A percentile compares a stretch with the other conserved stretches of the same genome.
These are phyloP conservation scores for Hamigera avellanea DNA, from an alignment of 495 filamentous ascomycete species.

Conservation along the genomic window DNA sequence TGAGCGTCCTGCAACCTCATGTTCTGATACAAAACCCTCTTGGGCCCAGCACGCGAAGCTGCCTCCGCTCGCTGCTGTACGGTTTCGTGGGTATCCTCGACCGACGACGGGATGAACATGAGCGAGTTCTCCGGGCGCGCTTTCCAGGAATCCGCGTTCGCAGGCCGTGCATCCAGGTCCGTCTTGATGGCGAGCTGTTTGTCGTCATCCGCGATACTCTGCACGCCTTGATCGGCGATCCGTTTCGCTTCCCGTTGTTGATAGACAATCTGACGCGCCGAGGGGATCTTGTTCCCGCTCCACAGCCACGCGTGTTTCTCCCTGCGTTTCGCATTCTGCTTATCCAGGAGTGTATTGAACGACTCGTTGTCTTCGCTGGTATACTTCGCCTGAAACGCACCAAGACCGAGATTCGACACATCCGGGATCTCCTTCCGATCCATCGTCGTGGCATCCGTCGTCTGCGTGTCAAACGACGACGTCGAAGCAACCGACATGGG, in stretches of 20 bases:
- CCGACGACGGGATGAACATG: slow-evolving; percentile 66
- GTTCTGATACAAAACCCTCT: slow-evolving; percentile 69
- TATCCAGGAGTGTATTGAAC: slow-evolving; percentile 86
- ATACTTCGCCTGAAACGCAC: slow-evolving; percentile 81
- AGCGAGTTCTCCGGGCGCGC: slow-evolving; percentile 64
- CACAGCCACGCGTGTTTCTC: slow-evolving; percentile 84
- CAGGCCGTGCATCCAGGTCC: slow-evolving; percentile 54
- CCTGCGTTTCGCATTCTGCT: slow-evolving; percentile 71
- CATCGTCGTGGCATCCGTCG: background rate
- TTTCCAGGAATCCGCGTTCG: slow-evolving; percentile 70
- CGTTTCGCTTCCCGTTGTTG: slow-evolving; percentile 54
- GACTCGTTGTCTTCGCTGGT: slow-evolving; percentile 96
- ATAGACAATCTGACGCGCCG: slow-evolving; percentile 75
- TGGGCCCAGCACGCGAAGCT: slow-evolving; percentile 63
- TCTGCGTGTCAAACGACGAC: slow-evolving; percentile 14
- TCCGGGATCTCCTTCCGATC: slow-evolving; percentile 44
- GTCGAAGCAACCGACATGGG: slow-evolving; percentile 47
- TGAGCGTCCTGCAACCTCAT: slow-evolving; percentile 49
- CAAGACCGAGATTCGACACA: slow-evolving; percentile 63
- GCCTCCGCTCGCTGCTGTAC: slow-evolving; percentile 53
- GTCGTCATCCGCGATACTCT: slow-evolving; percentile 1
- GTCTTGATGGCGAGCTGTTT: slow-evolving; percentile 33
- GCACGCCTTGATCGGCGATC: slow-evolving; percentile 37
- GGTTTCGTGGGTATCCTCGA: slow-evolving; percentile 59
- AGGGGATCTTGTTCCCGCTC: slow-evolving; percentile 77